Base-by-base conservation (phyloP, 169 alveolate species). In the Cryptosporidium canis region DNA sequence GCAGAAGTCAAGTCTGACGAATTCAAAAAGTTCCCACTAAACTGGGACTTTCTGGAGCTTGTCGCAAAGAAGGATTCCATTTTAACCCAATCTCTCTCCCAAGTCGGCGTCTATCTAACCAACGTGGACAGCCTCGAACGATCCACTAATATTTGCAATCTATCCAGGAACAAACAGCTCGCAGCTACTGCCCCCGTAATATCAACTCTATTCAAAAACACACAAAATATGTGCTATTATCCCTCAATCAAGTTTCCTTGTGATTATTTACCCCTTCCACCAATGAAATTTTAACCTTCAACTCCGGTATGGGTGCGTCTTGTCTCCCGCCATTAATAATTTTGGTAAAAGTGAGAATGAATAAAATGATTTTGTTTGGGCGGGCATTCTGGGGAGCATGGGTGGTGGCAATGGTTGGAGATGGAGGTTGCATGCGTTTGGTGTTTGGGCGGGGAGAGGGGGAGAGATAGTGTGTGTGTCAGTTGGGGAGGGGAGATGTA, bases 21-120 rank as follows among this genome's bases (percentile, higher is more conserved):
- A 12, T 61, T 77, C 58, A 37, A 56, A 6, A 77, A 58, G 71
- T 77, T 56, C 7, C 77, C 87, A 77, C 87, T 77, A 35, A 61
- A 61, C 41, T 43, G 51, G 71, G 55, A 77, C 44, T 61, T 55
- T 43, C 77, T 77, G 9, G 87, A 56, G 41, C 44, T 66, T 8
- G 41, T 68, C n/a, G 65, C 83, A 51, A 68, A 68, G 11, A 68
- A 21, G n/a, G 63, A 41, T n/a, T 68, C 83, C 83, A 68, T 68
- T 68, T 68, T 29, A 11, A 33, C 41, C 21, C 2, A 31, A 31
- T 3, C 9, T 61, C n/a, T 16, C 9, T 44, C 18, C 55, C 55
- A 11, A 44, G 55, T 44, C 9, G 55, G 55, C 55, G n/a, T n/a
- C n/a, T n/a, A n/a, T n/a, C n/a, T n/a, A n/a, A n/a, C n/a, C n/a